Base-by-base conservation (phyloP, 352 stramenopile species). In the Aphanomyces cochlioides region DNA sequence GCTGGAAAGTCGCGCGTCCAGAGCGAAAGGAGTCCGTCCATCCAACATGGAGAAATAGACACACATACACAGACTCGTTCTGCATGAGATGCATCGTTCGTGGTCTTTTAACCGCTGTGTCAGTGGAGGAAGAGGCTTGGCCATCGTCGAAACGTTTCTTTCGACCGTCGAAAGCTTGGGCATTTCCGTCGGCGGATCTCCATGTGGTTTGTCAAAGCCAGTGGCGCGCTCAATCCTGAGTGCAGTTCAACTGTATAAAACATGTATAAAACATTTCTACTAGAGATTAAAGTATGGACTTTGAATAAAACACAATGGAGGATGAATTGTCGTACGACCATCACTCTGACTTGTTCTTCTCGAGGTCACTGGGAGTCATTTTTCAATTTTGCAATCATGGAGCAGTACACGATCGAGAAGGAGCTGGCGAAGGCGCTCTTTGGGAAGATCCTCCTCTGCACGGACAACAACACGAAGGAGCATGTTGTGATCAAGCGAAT, bases 401-500 rank as follows among this genome's bases (percentile, higher is more conserved):
- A 69, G 21, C 34, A 70, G 7, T 70, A 61, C 47, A 53, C 28
- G 1, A 38, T 57, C 5, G 64, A 70, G 34, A 53, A 54, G 40
- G 47, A 60, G 54, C 47, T 70, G 17, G 64, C 64, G 1, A 43
- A 60, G 7, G 64, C 64, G 13, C 15, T 70, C 19, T 70, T 58
- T 45, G 64, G 64, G 19, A 47, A 61, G 17, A 34, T 70, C 12
- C 64, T 70, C 28, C 64, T 70, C 6, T 70, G 64, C 21, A 45
- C 34, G 15, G 48, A 70, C 54, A 53, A 61, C 7, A 37, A 19
- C 12, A 40, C 5, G 13, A 53, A 54, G 36, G 19, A 61, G 19
- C 17, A n/a, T 37, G 64, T 70, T 15, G 64, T 70, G 6, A 36
- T 70, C 54, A 70, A 70, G 54, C 64, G 64, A 8, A 7, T 70